Conservation (phyloP, 768 basidiomycete species). For the Lentinula sp. region DNA sequence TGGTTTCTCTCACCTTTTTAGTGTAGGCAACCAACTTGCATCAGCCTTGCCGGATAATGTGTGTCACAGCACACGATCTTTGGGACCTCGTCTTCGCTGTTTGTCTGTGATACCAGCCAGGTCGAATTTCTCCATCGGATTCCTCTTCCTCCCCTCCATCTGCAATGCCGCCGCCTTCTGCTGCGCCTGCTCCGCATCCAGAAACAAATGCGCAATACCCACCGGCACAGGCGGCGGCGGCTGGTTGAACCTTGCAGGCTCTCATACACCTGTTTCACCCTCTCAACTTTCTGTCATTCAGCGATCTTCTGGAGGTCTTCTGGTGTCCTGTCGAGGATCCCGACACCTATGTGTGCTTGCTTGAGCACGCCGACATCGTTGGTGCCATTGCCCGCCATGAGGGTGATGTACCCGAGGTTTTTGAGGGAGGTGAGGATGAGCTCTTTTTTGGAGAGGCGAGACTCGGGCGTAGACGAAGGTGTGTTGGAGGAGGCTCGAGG, state of each 20-base stretch:
- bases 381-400: conserved; percentile 99
- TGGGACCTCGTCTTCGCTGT: conserved; percentile 86
- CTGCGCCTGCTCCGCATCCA: conserved; percentile 88
- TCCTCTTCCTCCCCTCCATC: conserved; percentile 63
- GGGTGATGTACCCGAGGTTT: conserved; percentile 81
- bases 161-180: conserved; percentile 67
- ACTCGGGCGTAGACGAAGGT: conserved; percentile 99
- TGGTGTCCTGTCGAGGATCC: conserved; percentile 82
- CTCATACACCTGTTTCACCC: conserved; percentile 96
- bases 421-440: conserved; percentile 89
- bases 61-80: conserved; percentile 99
- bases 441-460: conserved; percentile 95
- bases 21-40: conserved; percentile 87
- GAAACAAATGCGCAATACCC: conserved; percentile 81
- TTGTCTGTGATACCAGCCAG: conserved; percentile 76
- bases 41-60: conserved; percentile 96
- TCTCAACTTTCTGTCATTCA: conserved; percentile 82
- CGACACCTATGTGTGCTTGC: conserved; percentile 96
- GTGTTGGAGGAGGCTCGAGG: conserved; percentile 87
- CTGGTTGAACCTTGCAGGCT: conserved; percentile 84
- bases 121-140: conserved; percentile 93
- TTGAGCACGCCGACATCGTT: conserved; percentile 99
- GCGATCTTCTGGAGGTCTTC: conserved; percentile 94
- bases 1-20: too few relatives aligned
- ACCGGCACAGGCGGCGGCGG: conserved; percentile 91